These are phyloP conservation scores for Oryza coarctata DNA, from an alignment of 176 grass and related monocot genomes.

Conservation along the genomic window DNA sequence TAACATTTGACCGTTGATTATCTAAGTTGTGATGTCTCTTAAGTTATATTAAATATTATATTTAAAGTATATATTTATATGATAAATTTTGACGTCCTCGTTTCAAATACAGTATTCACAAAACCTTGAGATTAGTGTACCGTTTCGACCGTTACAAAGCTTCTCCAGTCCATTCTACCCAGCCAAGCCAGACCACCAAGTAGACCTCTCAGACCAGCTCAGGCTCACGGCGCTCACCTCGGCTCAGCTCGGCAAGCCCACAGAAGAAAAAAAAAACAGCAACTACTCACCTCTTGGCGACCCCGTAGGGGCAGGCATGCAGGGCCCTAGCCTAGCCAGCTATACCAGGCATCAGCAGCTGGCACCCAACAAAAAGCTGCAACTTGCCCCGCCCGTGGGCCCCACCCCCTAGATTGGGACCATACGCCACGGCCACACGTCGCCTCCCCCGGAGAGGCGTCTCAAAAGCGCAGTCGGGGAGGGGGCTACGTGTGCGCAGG, in stretches of 20 bases:
- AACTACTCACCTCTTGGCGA: not conserved
- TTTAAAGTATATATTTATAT: no score
- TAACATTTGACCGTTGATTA: no score
- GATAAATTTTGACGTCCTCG: no score
- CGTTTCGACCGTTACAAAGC: no score
- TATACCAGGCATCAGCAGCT: not conserved
- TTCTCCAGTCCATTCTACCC: no score
- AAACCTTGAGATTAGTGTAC: no score
- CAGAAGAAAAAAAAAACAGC: no score
- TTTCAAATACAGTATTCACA: no score
- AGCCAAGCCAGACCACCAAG: not conserved
- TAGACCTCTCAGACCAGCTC: not conserved
- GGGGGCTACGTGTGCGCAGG: constrained; percentile 31
- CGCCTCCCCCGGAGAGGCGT: not conserved
- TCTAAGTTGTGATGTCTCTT: no score
- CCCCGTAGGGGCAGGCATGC: constrained; percentile 31
- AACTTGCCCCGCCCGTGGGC: constrained; percentile 4
- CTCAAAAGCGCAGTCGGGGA: not conserved
- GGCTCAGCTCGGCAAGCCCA: not conserved
- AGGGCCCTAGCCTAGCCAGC: no score
- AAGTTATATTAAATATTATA: no score
- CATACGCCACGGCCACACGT: constrained; percentile 30
- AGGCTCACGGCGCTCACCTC: no score
- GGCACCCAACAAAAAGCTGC: constrained; percentile 39
- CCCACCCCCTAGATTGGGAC: not conserved